Base-by-base conservation (phyloP, 305 asterid genomes). In the Solanum chacoense region DNA sequence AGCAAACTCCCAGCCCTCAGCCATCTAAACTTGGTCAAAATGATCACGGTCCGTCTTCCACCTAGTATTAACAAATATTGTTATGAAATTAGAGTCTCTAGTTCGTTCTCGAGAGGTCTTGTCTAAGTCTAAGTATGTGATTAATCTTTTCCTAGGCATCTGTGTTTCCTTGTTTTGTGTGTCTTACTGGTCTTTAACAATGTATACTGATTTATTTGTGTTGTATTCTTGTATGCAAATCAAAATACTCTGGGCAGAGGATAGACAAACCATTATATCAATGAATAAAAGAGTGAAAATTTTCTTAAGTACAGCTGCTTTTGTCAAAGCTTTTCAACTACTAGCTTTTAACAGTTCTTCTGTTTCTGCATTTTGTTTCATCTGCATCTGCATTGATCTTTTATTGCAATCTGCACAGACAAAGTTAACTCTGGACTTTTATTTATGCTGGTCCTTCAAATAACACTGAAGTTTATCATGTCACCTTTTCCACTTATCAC, bases 1-100 rank as follows among this genome's bases (percentile, higher is more conserved):
- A 88, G 89, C 93, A 88, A 84, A 92, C 91, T 77, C 90, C 92
- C 12, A 87, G 89, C 77, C 89, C 89, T n/a, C 59, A 67, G 86
- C 77, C 85, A 5, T 87, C 89, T 76, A 87, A 55, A 28, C 85
- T 87, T 6, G 86, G 94, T 85, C 91, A 90, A 55, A 45, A 59
- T 88, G 88, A 88, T 40, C 76, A 12, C 11, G 59, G 28, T 87
- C 32, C 50, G 12, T 29, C 85, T 31, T 87, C 89, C 36, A 74
- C 85, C 74, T 45, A 87, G 85, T 22, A 73, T 74, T 24, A 34
- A 72, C 69, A 36, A 75, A 77, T 42, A 34, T 87, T 35, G 26
- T 29, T 91, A 86, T 91, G 83, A 92, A 74, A 26, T 87, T 74
- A 87, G 74, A 45, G 85, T 74, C 71, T 45, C 10, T 37, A 22